A percentile compares a stretch with the other conserved stretches of the same genome.
phyloP scores from a whole-genome alignment of 257 asterid species.

The Asclepias syriaca region DNA sequence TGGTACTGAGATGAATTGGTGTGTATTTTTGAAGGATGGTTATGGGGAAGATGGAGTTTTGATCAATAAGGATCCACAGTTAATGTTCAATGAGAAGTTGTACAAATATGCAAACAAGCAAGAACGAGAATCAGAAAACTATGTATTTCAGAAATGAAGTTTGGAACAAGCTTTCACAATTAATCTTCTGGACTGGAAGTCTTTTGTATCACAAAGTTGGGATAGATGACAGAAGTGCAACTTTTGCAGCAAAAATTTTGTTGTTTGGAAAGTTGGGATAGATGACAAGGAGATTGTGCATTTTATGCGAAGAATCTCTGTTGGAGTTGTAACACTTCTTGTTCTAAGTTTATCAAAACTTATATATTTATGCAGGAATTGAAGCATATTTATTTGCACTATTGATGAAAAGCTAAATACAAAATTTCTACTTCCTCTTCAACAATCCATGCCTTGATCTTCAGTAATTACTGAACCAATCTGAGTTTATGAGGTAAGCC shows the following conservation, averaged over 20 bases:
- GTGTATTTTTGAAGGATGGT: constrained; percentile 82
- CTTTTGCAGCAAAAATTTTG: background rate
- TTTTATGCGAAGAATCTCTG: background rate
- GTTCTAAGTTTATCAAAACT: background rate
- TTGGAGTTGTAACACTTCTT: background rate
- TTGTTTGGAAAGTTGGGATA: background rate
- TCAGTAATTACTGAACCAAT: background rate
- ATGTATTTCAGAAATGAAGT: constrained; percentile 9
- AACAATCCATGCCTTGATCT: background rate
- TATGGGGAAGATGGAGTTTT: constrained; percentile 70
- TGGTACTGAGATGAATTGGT: constrained; percentile 98
- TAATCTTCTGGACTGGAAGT: background rate
- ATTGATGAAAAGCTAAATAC: background rate
- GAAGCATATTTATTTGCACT: no score
- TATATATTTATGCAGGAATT: background rate
- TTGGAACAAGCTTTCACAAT: background rate
- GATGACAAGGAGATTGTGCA: background rate
- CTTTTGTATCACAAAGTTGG: background rate
- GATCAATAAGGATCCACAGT: constrained; percentile 66
- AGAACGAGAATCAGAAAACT: constrained; percentile 28
- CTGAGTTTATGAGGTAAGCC: background rate
- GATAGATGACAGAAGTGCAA: background rate
- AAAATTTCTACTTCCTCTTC: background rate
- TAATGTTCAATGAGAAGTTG: constrained; percentile 61
- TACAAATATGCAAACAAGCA: constrained; percentile 57